Conservation (phyloP, 257 asterid genomes). For the Eustoma russellianum region DNA sequence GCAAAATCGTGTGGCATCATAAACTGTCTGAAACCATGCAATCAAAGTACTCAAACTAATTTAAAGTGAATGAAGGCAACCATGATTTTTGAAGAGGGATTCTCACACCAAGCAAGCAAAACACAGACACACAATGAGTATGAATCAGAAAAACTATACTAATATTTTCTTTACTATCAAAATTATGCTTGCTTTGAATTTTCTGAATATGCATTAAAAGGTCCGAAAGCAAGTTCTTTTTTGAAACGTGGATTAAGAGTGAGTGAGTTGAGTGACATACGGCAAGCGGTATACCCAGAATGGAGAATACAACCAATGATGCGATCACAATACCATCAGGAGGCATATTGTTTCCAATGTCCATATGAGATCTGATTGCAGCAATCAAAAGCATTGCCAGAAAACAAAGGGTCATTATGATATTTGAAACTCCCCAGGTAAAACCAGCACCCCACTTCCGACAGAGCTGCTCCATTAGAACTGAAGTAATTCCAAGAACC, state of each 20-base stretch:
- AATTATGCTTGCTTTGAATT: no score
- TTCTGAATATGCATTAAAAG: neutral
- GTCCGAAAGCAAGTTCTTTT: neutral
- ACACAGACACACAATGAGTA: neutral
- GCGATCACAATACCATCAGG: constrained; percentile 63
- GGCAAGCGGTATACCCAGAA: constrained; percentile 84
- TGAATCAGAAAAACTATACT: no score
- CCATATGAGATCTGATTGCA: constrained; percentile 37
- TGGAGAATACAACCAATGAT: constrained; percentile 46
- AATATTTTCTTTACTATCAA: no score
- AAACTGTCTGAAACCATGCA: constrained; percentile 2
- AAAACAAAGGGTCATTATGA: constrained; percentile 60
- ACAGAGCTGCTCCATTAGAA: constrained; percentile 80
- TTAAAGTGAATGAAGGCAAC: neutral
- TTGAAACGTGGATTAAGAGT: neutral
- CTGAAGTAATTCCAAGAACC: constrained; percentile 78
- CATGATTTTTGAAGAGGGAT: neutral
- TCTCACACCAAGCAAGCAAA: neutral
- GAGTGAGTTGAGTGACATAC: constrained; percentile 39
- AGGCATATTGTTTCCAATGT: constrained; percentile 33
- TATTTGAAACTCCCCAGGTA: constrained; percentile 78
- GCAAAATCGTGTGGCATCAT: neutral
- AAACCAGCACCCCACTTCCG: constrained; percentile 82
- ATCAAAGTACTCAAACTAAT: constrained; percentile 3
- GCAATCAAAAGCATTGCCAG: constrained; percentile 57